Conservation (phyloP, 345 rosid genomes). For the Ceriops tagal region DNA sequence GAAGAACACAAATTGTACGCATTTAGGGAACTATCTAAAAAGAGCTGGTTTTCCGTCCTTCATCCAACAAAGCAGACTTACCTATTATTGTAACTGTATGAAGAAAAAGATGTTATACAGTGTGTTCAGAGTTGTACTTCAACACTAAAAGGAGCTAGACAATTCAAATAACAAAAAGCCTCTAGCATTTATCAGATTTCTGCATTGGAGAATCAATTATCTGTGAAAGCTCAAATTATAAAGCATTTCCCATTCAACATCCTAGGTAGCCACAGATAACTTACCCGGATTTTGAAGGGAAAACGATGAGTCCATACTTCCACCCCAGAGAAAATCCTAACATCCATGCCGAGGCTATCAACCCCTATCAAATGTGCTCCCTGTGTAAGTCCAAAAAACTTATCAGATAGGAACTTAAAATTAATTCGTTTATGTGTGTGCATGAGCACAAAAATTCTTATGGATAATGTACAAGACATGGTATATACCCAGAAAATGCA, state of each 20-base stretch:
- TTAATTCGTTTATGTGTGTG: not conserved
- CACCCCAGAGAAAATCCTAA: conserved; percentile 58
- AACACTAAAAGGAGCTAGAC: not conserved
- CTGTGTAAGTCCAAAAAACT: conserved; percentile 32
- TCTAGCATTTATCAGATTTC: not conserved
- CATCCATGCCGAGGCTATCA: conserved; percentile 94
- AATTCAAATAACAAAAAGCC: not conserved
- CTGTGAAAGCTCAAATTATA: not conserved
- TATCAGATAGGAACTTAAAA: not conserved
- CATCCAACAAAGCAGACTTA: not conserved
- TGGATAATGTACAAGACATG: not conserved
- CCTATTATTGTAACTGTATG: not conserved
- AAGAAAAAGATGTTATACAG: not conserved
- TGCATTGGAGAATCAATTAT: not conserved
- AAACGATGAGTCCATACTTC: conserved; percentile 88
- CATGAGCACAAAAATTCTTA: not conserved
- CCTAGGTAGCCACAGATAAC: conserved; percentile 7
- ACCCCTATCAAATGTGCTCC: conserved; percentile 72
- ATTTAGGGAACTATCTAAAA: not conserved
- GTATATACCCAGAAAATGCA: too few species aligned
- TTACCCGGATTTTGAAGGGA: conserved; percentile 80
- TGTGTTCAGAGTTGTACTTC: not conserved
- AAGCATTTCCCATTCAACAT: not conserved
- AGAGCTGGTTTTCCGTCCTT: not conserved
- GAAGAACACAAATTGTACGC: not conserved